Evolutionary conservation across 345 rosid species (phyloP).

Genomic region (Salix purpurea): DNA sequence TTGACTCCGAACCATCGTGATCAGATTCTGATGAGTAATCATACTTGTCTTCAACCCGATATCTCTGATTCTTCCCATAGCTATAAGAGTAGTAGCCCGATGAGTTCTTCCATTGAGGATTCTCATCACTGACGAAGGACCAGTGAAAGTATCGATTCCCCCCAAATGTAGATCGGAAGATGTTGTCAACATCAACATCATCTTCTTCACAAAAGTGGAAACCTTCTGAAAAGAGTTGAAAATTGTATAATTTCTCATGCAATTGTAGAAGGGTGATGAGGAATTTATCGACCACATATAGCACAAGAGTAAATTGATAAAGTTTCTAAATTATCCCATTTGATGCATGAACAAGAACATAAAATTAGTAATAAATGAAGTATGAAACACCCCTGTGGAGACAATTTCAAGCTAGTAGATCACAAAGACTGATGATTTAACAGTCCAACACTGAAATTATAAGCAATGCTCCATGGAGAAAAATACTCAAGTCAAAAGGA

Average conservation of each 20-base stretch:
- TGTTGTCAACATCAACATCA: slow-evolving; percentile 41
- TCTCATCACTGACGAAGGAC: slow-evolving; percentile 67
- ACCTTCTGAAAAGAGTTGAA: slow-evolving; percentile 40
- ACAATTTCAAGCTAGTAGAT: neutral
- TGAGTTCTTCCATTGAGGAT: slow-evolving; percentile 37
- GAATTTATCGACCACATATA: neutral
- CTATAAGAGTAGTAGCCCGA: slow-evolving; percentile 32
- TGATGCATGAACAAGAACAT: neutral
- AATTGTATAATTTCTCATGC: slow-evolving; percentile 8
- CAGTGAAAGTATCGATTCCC: slow-evolving; percentile 49
- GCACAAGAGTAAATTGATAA: neutral
- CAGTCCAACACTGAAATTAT: neutral
- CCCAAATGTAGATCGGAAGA: slow-evolving; percentile 62
- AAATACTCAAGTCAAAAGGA: neutral
- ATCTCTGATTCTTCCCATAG: slow-evolving; percentile 41
- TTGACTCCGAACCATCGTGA: slow-evolving; percentile 37
- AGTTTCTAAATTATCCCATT: neutral
- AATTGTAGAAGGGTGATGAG: neutral
- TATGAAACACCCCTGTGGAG: neutral
- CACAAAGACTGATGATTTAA: neutral
- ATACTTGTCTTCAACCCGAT: slow-evolving; percentile 47
- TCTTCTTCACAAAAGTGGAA: slow-evolving; percentile 65
- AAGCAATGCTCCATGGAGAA: neutral
- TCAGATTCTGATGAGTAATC: slow-evolving; percentile 45
- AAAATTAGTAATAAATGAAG: neutral